Evolutionary conservation across 179 eudicot species (phyloP), one percentile per base, ranked within the genome.

Genomic region (Monotropa hypopitys): DNA sequence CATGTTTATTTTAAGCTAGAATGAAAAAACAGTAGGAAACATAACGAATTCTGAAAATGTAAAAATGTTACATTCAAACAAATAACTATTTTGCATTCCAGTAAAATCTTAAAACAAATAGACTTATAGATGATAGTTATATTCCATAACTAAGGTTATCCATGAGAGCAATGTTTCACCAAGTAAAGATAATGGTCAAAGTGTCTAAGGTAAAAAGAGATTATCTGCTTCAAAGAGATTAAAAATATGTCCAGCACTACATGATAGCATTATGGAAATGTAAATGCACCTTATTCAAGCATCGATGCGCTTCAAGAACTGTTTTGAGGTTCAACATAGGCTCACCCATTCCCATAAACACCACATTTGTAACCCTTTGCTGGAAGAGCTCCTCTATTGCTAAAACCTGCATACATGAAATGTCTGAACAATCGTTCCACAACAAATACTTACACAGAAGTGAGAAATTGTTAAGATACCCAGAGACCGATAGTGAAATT

Each of bases 271-370:
- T 26, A 78, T 56, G 61, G 74, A 78, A 40, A 23, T 53, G 50
- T 26, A 67, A 30, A 51, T 23, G 45, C 73, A 92, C 99, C 98
- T 93, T 91, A 81, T 95, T 95, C 78, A 95, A 78, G 85, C 99
- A 93, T 75, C 86, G 89, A 72, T 95, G 99, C 10, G 99, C 99
- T 84, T 88, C 98, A 79, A 95, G 84, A 77, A 95, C 99, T 79
- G 90, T 84, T 85, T 95, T 93, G 84, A 95, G 16, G 85, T 95
- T 95, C 80, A 95, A 83, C 99, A 95, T 95, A 15, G 99, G 99
- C 84, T 95, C 99, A 46, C 98, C 99, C 99, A 95, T 95, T 65
- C 99, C 99, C 99, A 95, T 95, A 80, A 95, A 95, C 76, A 95
- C 99, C 47, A 95, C 92, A 83, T 93, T 95, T 43, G 97, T 90